Base-by-base conservation (phyloP, 805 yeast species). In the Saturnispora silvae region DNA sequence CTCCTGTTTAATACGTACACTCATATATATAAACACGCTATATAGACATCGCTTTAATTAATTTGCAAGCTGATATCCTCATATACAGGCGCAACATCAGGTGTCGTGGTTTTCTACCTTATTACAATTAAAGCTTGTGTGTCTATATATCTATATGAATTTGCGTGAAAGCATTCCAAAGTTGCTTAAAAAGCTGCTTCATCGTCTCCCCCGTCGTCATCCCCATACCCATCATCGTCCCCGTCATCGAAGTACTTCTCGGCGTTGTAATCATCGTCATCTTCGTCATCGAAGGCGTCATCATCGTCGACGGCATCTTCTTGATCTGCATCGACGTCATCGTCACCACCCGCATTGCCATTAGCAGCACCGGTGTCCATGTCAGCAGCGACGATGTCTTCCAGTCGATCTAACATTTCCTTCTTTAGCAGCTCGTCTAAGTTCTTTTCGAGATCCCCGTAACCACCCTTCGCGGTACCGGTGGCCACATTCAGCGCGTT, bases 241-340 rank as follows among this genome's bases (percentile, higher is more conserved):
- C 79, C 81, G 45, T 71, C 79, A 51, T 80, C 86, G 50, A 80
- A 80, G 57, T 80, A 80, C 56, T 74, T 75, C 48, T 80, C 89
- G 7, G 89, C 89, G 49, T 80, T 80, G 50, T 80, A 80, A 53
- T 78, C 85, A 50, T 77, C 83, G 46, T 80, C 86, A 19, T 79
- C 85, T 39, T 78, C 81, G 45, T 77, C 85, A 43, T 75, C 80
- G 45, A 68, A 71, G 43, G n/a, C n/a, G n/a, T n/a, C n/a, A n/a
- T 77, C 82, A 43, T 78, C 85, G 47, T 78, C 84, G 33, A 63
- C 59, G n/a, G 73, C 81, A 16, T 73, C 78, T 9, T 60, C 71
- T 28, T 67, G 75, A 23, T 59, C 67, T 14, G 64, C 68, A 5
- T 56, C 65, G 5, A 59, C 65, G 1, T 52, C 60, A 18, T 62